Evolutionary conservation across 805 yeast genomes (phyloP), one percentile per base, ranked within the genome.

Genomic region (Kuraishia piskuri): DNA sequence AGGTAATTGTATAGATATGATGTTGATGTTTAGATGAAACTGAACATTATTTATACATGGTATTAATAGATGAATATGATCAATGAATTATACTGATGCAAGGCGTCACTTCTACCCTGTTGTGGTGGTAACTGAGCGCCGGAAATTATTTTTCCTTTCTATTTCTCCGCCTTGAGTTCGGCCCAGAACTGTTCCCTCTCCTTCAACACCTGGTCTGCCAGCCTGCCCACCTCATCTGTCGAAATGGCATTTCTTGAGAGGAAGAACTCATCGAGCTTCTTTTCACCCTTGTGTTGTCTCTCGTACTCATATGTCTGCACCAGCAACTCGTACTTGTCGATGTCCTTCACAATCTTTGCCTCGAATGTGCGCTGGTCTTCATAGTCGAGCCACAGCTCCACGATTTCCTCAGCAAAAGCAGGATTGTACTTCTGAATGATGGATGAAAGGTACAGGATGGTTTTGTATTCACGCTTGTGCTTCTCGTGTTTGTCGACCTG

Each of bases 321-420:
- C 58, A 88, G 74, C 80, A 90, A 80, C 69, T 90, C 97, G 64
- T 80, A 87, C 74, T 92, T 92, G 69, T 92, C 98, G 56, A 94
- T 82, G 68, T 92, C 97, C 71, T 92, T 92, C 58, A 92, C 97
- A 59, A 89, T 88, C 53, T 84, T 76, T 12, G 97, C 96, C 68
- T 92, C 98, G 23, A 80, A 66, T 47, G 85, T 80, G 59, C 89
- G 76, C 60, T 88, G 86, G 63, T 86, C 83, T 71, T 92, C 99
- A 69, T 92, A 92, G 66, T 90, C 96, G 53, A 84, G 70, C 96
- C 97, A 92, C 56, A 83, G 77, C 45, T 83, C 84, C 55, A 76
- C 65, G 52, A 92, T 74, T 59, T 87, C 90, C 36, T 69, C 59
- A 12, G 94, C 84, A 40, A 86, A 88, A 19, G 57, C 59, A 9